phyloP scores from a whole-genome alignment of 1,284 basidiomycete species.

The Tilletia setariae region DNA sequence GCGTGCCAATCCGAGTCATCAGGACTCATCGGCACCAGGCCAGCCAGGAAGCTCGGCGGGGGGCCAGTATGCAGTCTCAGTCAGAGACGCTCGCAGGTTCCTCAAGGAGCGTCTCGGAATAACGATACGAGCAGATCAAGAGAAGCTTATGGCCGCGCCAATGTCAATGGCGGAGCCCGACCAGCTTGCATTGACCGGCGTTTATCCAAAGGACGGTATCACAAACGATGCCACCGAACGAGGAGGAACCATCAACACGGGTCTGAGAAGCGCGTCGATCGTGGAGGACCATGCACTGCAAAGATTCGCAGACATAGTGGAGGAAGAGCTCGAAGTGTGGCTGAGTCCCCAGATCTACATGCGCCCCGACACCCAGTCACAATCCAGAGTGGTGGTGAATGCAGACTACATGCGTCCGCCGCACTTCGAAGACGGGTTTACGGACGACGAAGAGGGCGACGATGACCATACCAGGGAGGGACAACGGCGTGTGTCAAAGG shows the following conservation, averaged over 20 bases:
- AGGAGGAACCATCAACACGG: neutral
- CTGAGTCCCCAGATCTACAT: neutral
- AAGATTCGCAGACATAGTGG: conserved; percentile 7
- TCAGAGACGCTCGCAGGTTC: neutral
- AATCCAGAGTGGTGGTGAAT: neutral
- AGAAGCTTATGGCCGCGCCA: neutral
- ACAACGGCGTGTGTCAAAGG: neutral
- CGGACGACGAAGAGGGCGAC: neutral
- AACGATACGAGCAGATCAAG: neutral
- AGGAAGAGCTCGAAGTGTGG: conserved; percentile 1
- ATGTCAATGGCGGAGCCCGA: neutral
- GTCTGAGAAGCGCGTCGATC: neutral
- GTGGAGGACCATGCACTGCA: conserved; percentile 8
- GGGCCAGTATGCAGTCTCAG: conserved; percentile 4
- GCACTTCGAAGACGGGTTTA: neutral
- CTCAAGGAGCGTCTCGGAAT: conserved; percentile 8
- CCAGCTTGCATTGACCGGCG: neutral
- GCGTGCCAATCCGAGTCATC: neutral
- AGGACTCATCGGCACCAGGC: neutral
- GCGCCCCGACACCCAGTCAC: neutral
- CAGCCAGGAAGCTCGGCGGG: neutral
- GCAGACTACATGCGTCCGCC: neutral
- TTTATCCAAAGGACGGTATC: too few species aligned
- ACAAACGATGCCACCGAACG: neutral
- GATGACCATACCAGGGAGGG: neutral